Base-by-base conservation (phyloP, 495 filamentous ascomycete species). In the Talaromyces thailandensis region DNA sequence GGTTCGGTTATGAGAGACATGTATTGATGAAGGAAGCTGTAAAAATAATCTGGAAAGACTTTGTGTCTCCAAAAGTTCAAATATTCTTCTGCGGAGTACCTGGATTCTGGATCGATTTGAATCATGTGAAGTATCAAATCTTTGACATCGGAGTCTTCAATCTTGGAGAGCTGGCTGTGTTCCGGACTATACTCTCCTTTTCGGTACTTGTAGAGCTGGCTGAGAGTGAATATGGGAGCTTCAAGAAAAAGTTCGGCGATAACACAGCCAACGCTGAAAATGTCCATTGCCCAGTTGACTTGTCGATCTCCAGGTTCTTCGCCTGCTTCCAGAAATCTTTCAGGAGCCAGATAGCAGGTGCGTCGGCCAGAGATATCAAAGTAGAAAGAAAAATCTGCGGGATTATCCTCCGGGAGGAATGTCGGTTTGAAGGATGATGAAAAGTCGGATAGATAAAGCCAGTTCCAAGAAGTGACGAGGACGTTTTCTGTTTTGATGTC, bases 401-500 rank as follows among this genome's bases (percentile, higher is more conserved):
- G 95, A 66, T 99, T 98, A 68, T 98, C 93, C 67, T 96, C 92
- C 18, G 95, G 95, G 32, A 99, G 81, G 72, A 90, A 94, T 14
- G 92, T 92, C 37, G 91, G 93, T 68, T 99, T 99, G 78, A 96
- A 98, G 1, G 90, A 89, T 4, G 91, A 89, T 23, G 94, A 96
- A 72, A 97, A 99, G 71, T 99, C 95, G 3, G 93, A 85, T 11
- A 99, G 84, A 71, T 97, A 98, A 14, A 99, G 86, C 95, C 95
- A 99, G 75, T 98, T 96, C 95, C 95, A 99, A 26, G 95, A 96
- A 1, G 95, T 99, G 48, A 98, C 93, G 56, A 99, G 79, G 29
- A 91, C 84, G 67, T 98, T 99, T 74, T 98, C 93, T 0, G 94
- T 92, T 75, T 99, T 99, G 75, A 99, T 97, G 71, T 99, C 95